A percentile compares a stretch with the other conserved stretches of the same genome.
Evolutionary conservation across 306 rosid genomes (phyloP).

Genomic region (Quercus alba): DNA sequence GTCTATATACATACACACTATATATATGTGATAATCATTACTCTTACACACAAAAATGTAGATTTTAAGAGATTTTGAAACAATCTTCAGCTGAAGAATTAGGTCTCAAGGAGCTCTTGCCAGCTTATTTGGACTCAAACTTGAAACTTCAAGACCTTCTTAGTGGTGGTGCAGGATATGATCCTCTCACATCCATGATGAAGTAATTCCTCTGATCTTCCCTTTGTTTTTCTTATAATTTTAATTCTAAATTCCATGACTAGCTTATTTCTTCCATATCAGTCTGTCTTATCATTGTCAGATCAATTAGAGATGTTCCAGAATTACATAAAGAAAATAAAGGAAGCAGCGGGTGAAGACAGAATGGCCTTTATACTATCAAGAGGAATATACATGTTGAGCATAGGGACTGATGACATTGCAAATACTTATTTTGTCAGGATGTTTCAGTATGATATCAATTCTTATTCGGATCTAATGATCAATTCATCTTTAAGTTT

Average conservation of each 20-base stretch:
- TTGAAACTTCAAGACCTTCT: slow-evolving; percentile 33
- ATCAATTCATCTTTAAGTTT: slow-evolving; percentile 1
- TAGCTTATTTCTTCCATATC: background rate
- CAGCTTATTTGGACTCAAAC: slow-evolving; percentile 43
- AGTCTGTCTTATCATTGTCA: slow-evolving; percentile 22
- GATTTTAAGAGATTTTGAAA: background rate
- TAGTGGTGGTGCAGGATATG: slow-evolving; percentile 46
- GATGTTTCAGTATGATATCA: slow-evolving; percentile 2
- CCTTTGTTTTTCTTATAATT: background rate
- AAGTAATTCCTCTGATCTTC: slow-evolving; percentile 7
- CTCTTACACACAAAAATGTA: background rate
- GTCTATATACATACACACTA: no score
- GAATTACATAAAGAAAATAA: slow-evolving; percentile 18
- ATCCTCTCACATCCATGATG: slow-evolving; percentile 26
- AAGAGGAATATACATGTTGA: background rate
- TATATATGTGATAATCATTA: no score
- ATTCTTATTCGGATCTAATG: slow-evolving; percentile 10
- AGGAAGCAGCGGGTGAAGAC: slow-evolving; percentile 18
- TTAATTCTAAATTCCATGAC: background rate
- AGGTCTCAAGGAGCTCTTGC: slow-evolving; percentile 32
- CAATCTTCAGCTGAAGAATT: slow-evolving; percentile 30
- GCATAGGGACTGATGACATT: slow-evolving; percentile 33
- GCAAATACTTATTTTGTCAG: slow-evolving; percentile 15
- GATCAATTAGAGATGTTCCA: slow-evolving; percentile 31
- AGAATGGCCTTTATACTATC: slow-evolving; percentile 14